phyloP scores from a whole-genome alignment of 495 filamentous ascomycete genomes.

The Lindgomyces ingoldianus region DNA sequence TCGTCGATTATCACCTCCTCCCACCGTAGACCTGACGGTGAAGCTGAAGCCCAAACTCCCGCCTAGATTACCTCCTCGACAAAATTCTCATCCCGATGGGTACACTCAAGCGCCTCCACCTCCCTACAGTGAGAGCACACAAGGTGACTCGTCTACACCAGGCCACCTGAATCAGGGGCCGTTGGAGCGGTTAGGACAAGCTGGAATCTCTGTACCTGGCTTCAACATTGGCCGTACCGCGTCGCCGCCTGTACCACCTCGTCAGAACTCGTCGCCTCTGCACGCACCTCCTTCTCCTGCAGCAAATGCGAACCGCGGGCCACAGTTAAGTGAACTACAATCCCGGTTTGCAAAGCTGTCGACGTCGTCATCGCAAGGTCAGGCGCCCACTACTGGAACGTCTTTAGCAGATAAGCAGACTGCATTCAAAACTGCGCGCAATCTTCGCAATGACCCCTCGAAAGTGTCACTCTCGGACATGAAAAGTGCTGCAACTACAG shows the following conservation, averaged over 20 bases:
- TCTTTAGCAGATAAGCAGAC: slow-evolving; percentile 63
- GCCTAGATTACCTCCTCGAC: slow-evolving; percentile 74
- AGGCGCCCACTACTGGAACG: slow-evolving; percentile 53
- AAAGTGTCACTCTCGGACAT: slow-evolving; percentile 61
- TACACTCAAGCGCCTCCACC: slow-evolving; percentile 55
- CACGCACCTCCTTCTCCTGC: slow-evolving; percentile 20
- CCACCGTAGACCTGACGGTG: slow-evolving; percentile 39
- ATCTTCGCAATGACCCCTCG: slow-evolving; percentile 58
- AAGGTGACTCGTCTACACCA: slow-evolving; percentile 38
- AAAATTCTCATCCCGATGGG: slow-evolving; percentile 53
- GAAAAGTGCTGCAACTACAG: slow-evolving; percentile 57
- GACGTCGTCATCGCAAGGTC: slow-evolving; percentile 30
- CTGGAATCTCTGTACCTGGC: slow-evolving; percentile 80
- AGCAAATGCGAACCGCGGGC: slow-evolving; percentile 3
- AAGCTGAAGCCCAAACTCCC: slow-evolving; percentile 59
- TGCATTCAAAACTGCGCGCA: slow-evolving; percentile 58
- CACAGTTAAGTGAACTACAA: slow-evolving; percentile 65
- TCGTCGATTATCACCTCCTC: slow-evolving; percentile 51
- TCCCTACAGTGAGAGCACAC: slow-evolving; percentile 50
- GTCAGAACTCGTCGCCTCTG: slow-evolving; percentile 21
- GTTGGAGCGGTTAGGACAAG: slow-evolving; percentile 65
- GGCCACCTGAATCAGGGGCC: slow-evolving; percentile 68
- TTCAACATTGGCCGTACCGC: slow-evolving; percentile 65
- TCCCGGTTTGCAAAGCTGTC: slow-evolving; percentile 64
- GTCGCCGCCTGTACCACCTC: slow-evolving; percentile 36